Conservation (phyloP, 192 early-diverging fungal genomes). For the Rhizoclosmatium globosum region DNA sequence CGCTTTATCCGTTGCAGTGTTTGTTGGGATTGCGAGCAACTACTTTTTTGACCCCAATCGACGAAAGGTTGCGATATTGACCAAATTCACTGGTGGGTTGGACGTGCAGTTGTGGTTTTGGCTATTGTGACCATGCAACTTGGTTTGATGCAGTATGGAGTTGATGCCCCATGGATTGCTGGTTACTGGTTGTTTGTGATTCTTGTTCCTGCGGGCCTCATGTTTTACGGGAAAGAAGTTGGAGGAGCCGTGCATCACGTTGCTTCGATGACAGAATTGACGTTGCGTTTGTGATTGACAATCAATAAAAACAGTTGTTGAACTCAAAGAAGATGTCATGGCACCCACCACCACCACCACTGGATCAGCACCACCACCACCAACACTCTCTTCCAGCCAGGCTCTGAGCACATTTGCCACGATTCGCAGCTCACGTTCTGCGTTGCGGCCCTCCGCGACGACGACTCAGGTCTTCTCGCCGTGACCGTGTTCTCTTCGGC, state of each 20-base stretch:
- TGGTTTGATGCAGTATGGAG: conserved; percentile 27
- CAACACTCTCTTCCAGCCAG: background rate
- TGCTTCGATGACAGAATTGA: background rate
- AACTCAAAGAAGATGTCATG: background rate
- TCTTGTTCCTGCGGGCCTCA: background rate
- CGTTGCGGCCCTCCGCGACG: background rate
- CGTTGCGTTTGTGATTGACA: background rate
- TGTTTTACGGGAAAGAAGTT: background rate
- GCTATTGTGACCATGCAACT: conserved; percentile 37
- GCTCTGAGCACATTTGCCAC: background rate
- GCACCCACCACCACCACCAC: background rate
- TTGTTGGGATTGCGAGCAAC: conserved; percentile 37
- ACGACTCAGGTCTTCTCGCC: background rate
- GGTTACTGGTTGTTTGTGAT: conserved; percentile 3
- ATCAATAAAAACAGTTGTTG: background rate
- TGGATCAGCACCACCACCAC: background rate
- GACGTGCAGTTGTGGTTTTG: conserved; percentile 23
- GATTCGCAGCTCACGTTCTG: too few relatives aligned
- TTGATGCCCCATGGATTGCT: background rate
- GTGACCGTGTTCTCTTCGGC: conserved; percentile 2
- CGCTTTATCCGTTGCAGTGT: conserved; percentile 35
- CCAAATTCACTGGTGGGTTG: conserved; percentile 46
- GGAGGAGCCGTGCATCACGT: background rate
- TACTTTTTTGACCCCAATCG: conserved; percentile 20
- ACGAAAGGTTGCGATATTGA: conserved; percentile 30